Conservation (phyloP, 331 rosid genomes). For the Malus hybrid region DNA sequence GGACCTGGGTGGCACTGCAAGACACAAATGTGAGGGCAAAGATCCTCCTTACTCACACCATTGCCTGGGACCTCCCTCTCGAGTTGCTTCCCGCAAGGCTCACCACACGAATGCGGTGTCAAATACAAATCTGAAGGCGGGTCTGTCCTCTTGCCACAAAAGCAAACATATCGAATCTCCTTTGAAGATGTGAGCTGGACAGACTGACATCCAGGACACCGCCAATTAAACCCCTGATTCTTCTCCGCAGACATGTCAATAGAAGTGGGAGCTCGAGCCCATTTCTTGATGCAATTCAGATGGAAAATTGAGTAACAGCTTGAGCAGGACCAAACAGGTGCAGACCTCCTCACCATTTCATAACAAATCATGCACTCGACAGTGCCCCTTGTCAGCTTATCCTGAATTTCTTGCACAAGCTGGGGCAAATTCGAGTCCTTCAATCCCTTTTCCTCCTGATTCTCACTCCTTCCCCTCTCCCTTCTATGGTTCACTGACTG, state of each 20-base stretch:
- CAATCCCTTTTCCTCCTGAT: constrained; percentile 23
- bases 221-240: constrained; percentile 85
- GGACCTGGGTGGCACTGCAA: constrained; percentile 99
- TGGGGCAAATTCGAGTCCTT: constrained; percentile 67
- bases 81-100: constrained; percentile 80
- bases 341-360: constrained; percentile 82
- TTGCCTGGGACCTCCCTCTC: constrained; percentile 42
- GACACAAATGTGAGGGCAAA: constrained; percentile 87
- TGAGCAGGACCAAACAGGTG: constrained; percentile 80
- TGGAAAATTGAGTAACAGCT: constrained; percentile 89
- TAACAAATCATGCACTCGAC: constrained; percentile 97
- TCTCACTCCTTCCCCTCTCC: constrained; percentile 35
- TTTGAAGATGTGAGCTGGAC: constrained; percentile 61
- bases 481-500: constrained; percentile 32
- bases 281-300: constrained; percentile 74
- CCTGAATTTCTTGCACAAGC: constrained; percentile 87
- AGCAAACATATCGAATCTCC: constrained; percentile 79
- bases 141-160: constrained; percentile 79
- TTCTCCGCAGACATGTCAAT: constrained; percentile 61
- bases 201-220: constrained; percentile 96
- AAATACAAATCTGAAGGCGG: constrained; percentile 88
- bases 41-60: constrained; percentile 56
- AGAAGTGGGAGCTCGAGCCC: constrained; percentile 91
- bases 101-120: constrained; percentile 96
- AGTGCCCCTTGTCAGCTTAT: constrained; percentile 60